These are phyloP conservation scores for Oldenlandia corymbosa DNA, from an alignment of 257 asterid species.

Conservation along the genomic window DNA sequence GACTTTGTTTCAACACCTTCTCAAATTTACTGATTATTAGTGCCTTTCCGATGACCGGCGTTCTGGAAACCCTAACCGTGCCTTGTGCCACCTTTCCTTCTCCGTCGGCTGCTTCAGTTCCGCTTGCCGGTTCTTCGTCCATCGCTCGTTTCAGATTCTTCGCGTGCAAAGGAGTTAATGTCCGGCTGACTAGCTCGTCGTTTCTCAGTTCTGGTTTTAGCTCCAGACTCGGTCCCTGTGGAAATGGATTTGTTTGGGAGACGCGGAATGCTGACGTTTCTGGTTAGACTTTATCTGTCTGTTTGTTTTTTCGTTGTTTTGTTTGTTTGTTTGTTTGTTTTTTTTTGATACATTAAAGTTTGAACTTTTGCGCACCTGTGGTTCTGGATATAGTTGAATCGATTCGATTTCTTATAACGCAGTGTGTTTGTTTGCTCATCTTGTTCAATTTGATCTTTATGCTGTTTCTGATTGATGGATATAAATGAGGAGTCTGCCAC, in stretches of 20 bases:
- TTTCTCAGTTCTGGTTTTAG: constrained; percentile 32
- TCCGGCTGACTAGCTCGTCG: constrained; percentile 43
- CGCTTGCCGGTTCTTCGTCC: constrained; percentile 30
- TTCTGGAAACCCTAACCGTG: constrained; percentile 52
- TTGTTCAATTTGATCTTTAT: too few species aligned
- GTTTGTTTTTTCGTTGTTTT: neutral
- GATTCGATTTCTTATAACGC: too few species aligned
- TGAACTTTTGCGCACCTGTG: neutral
- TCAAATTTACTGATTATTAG: neutral
- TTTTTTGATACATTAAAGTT: neutral
- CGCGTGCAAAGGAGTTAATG: constrained; percentile 54
- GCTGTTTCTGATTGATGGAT: too few species aligned
- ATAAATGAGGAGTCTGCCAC: too few species aligned
- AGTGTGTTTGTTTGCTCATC: too few species aligned
- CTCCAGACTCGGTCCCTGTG: constrained; percentile 36
- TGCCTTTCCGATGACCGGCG: constrained; percentile 47
- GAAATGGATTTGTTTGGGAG: constrained; percentile 63
- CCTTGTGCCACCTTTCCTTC: constrained; percentile 64
- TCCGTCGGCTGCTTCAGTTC: constrained; percentile 43
- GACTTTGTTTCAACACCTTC: too few species aligned
- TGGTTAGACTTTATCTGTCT: constrained; percentile 31
- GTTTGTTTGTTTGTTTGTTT: neutral
- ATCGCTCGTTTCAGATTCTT: constrained; percentile 47
- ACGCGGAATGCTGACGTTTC: constrained; percentile 60
- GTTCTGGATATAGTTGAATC: too few species aligned